A percentile compares a stretch with the other conserved stretches of the same genome.
These are phyloP conservation scores for Fusarium penzigii DNA, from an alignment of 2,329 filamentous ascomycete genomes.

Conservation along the genomic window DNA sequence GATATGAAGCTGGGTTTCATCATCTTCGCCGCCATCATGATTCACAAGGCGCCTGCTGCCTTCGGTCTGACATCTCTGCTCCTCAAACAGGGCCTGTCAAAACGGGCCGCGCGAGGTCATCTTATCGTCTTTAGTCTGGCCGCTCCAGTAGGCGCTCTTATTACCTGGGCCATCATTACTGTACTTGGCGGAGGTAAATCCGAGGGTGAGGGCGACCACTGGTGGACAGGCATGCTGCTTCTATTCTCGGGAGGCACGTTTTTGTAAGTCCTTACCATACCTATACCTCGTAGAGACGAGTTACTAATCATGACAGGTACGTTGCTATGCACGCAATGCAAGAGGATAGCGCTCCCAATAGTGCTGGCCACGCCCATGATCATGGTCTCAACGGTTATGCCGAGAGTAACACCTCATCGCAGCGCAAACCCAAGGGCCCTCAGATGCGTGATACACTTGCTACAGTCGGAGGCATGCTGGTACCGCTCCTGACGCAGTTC, in stretches of 20 bases:
- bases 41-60: conserved; percentile 94
- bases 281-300: background rate
- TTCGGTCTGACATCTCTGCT: conserved; percentile 92
- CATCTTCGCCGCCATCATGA: conserved; percentile 94
- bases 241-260: conserved; percentile 97
- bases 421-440: conserved; percentile 55
- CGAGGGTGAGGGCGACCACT: conserved; percentile 62
- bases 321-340: conserved; percentile 99
- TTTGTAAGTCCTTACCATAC: conserved; percentile 59
- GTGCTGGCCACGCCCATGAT: conserved; percentile 52
- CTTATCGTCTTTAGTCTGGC: conserved; percentile 89
- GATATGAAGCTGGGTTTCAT: conserved; percentile 81
- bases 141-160: conserved; percentile 80
- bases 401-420: conserved; percentile 45
- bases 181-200: conserved; percentile 63
- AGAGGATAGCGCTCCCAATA: conserved; percentile 59
- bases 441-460: conserved; percentile 69
- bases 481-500: conserved; percentile 76
- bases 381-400: conserved; percentile 56
- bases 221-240: conserved; percentile 89
- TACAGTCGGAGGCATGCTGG: conserved; percentile 73
- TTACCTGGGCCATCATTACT: conserved; percentile 79
- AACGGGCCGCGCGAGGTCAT: conserved; percentile 80
- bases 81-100: conserved; percentile 87
- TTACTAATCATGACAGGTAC: conserved; percentile 59